Evolutionary conservation across 2,329 filamentous ascomycete species (phyloP).

Genomic region (Cytospora chrysosperma): DNA sequence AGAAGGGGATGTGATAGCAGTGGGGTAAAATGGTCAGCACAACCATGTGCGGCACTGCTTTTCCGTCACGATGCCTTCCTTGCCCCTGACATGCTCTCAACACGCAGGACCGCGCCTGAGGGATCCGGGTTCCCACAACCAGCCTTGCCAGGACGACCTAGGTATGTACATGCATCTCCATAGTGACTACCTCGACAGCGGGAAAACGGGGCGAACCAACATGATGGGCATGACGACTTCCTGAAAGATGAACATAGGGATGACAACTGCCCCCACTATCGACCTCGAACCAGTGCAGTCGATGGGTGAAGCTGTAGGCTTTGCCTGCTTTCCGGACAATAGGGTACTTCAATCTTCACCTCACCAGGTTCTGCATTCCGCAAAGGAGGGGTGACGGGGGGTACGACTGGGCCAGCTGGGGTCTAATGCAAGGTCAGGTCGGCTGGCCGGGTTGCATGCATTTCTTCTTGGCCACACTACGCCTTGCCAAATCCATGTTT

Average conservation of each 20-base stretch:
- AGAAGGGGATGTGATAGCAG: neutral
- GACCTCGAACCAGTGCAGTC: neutral
- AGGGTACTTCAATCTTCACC: neutral
- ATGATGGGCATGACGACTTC: neutral
- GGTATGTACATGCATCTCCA: neutral
- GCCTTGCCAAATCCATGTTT: neutral
- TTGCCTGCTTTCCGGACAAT: neutral
- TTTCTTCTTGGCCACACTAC: neutral
- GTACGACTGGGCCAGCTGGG: too few relatives aligned
- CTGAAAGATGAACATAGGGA: neutral
- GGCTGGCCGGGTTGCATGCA: neutral
- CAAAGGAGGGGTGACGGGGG: neutral
- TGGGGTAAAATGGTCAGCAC: neutral
- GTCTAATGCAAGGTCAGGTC: neutral
- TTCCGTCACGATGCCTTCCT: neutral
- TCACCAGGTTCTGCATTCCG: neutral
- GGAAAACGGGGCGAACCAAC: neutral
- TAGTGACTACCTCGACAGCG: too few relatives aligned
- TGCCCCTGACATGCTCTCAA: neutral
- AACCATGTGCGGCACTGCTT: neutral
- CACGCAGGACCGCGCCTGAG: neutral
- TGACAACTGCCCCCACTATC: neutral
- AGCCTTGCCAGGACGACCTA: neutral
- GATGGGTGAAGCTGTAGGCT: neutral
- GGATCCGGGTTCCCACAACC: neutral